These are phyloP conservation scores for Paecilomyces dactylethromorphus DNA, from an alignment of 2,329 filamentous ascomycete species.

Conservation along the genomic window DNA sequence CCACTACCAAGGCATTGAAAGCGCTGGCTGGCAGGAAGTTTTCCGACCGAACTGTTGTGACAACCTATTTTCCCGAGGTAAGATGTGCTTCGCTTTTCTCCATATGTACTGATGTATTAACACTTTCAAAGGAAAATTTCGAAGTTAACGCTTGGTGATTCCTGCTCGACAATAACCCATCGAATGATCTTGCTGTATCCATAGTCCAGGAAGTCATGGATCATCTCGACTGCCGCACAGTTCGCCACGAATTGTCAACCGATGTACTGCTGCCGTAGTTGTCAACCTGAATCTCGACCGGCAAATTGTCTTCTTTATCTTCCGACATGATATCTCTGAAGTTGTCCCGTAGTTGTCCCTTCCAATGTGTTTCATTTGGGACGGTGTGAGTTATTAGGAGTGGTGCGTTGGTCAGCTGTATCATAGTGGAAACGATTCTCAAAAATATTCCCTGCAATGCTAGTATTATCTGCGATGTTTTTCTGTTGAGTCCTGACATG, in stretches of 20 bases:
- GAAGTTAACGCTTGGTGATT: constrained; percentile 80
- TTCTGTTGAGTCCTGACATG: neutral
- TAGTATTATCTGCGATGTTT: neutral
- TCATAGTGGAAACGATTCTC: constrained; percentile 2
- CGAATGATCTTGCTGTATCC: neutral
- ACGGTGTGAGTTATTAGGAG: neutral
- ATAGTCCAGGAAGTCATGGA: neutral
- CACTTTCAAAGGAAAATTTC: constrained; percentile 68
- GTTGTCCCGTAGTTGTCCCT: neutral
- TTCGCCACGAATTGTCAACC: neutral
- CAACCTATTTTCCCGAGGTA: constrained; percentile 93
- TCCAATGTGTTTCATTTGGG: neutral
- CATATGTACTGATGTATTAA: constrained; percentile 23
- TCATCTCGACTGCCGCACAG: neutral
- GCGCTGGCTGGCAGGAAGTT: constrained; percentile 95
- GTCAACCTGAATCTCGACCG: neutral
- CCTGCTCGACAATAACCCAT: neutral
- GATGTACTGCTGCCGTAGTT: neutral
- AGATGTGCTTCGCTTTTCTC: constrained; percentile 15
- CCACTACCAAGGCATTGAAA: constrained; percentile 75
- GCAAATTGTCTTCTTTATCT: neutral
- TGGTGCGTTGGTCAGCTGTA: constrained; percentile 3
- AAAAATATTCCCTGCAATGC: constrained; percentile 2
- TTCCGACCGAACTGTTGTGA: constrained; percentile 90
- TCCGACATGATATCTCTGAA: neutral